Conservation (phyloP, 192 early-diverging fungal genomes). For the Coemansia sp. region DNA sequence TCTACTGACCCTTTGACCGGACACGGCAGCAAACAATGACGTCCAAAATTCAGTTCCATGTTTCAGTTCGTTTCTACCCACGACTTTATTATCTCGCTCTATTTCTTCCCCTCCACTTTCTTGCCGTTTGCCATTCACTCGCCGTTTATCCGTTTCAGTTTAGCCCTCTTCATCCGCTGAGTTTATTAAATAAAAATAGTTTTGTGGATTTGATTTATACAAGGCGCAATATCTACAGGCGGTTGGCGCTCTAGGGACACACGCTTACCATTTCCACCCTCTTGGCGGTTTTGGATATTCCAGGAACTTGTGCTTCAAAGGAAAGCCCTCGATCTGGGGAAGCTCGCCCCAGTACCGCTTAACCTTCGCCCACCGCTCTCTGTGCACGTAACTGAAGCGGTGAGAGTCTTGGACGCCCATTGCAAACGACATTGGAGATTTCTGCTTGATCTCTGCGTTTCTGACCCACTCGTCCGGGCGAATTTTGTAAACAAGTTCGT, state of each 20-base stretch:
- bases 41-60: background rate
- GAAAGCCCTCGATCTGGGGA: conserved; percentile 41
- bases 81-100: background rate
- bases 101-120: conserved; percentile 1
- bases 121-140: background rate
- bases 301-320: conserved; percentile 8
- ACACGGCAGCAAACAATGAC: too few relatives aligned
- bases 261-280: conserved; percentile 11
- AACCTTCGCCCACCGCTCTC: conserved; percentile 37
- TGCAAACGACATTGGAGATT: conserved; percentile 37
- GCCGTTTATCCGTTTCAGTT: background rate
- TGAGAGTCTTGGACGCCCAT: conserved; percentile 45
- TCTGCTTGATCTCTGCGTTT: conserved; percentile 23
- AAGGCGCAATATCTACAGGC: too few relatives aligned
- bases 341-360: conserved; percentile 43
- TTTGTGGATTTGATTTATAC: background rate
- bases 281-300: conserved; percentile 8
- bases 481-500: conserved; percentile 38
- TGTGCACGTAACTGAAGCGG: conserved; percentile 37
- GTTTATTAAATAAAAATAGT: background rate
- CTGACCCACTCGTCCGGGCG: conserved; percentile 30
- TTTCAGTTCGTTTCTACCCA: background rate
- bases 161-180: background rate
- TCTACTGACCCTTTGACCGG: conserved; percentile 11
- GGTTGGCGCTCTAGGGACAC: too few relatives aligned